These are phyloP conservation scores for Candida ponderosae DNA, from an alignment of 805 yeast species.

Conservation along the genomic window DNA sequence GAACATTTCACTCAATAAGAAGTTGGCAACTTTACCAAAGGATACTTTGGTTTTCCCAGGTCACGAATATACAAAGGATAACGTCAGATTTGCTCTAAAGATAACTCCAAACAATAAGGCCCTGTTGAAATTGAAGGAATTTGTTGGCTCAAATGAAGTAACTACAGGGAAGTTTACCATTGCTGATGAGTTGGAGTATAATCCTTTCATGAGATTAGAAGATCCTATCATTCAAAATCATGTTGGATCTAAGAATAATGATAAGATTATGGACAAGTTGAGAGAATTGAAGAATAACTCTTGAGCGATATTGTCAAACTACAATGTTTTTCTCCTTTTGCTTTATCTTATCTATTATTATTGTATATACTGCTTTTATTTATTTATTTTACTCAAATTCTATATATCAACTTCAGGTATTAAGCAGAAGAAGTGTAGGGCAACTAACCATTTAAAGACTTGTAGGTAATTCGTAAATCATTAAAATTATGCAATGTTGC, in stretches of 20 bases:
- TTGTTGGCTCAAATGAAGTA: slow-evolving; percentile 45
- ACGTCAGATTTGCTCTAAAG: slow-evolving; percentile 68
- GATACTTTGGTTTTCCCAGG: slow-evolving; percentile 84
- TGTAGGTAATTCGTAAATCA: too few species aligned
- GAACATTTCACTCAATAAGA: slow-evolving; percentile 57
- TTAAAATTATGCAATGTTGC: too few species aligned
- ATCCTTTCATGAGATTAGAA: slow-evolving; percentile 80
- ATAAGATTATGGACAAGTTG: slow-evolving; percentile 61
- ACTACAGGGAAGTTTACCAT: slow-evolving; percentile 87
- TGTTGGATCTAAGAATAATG: slow-evolving; percentile 42
- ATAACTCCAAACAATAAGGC: slow-evolving; percentile 37
- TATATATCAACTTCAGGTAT: too few species aligned
- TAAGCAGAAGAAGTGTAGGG: too few species aligned
- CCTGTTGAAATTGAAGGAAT: slow-evolving; percentile 45
- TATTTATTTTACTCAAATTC: too few species aligned
- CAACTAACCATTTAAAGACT: too few species aligned
- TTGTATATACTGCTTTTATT: too few species aligned
- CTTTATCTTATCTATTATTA: too few species aligned
- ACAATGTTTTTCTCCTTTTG: too few species aligned
- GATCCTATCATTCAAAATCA: slow-evolving; percentile 57
- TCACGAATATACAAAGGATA: slow-evolving; percentile 87
- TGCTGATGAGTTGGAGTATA: slow-evolving; percentile 70
- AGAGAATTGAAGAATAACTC: slow-evolving; percentile 67
- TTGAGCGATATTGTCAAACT: not conserved
- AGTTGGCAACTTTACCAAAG: slow-evolving; percentile 53